Conservation (phyloP, 352 stramenopile species). For the Globisporangium iwayamae region DNA sequence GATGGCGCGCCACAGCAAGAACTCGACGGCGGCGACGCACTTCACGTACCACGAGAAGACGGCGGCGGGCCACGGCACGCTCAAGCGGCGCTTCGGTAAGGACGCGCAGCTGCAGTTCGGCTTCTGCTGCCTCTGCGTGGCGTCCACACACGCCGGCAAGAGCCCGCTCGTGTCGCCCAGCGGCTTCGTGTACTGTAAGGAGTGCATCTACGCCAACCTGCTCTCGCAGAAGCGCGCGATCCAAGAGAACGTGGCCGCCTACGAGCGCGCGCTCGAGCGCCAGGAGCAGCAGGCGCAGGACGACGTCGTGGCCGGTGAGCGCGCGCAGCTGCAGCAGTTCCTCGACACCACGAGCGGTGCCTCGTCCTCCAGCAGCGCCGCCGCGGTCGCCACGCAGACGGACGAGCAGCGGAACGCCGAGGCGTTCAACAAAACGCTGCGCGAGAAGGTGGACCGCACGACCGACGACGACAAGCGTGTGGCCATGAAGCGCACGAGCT, state of each 20-base stretch:
- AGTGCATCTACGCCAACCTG: slow-evolving; percentile 87
- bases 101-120: slow-evolving; percentile 79
- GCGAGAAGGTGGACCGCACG: slow-evolving; percentile 70
- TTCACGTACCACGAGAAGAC: slow-evolving; percentile 85
- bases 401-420: slow-evolving; percentile 1
- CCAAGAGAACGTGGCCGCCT: slow-evolving; percentile 58
- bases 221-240: slow-evolving; percentile 80
- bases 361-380: slow-evolving; percentile 3
- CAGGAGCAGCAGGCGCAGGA: slow-evolving; percentile 51
- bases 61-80: slow-evolving; percentile 73
- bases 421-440: slow-evolving; percentile 39
- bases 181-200: slow-evolving; percentile 83
- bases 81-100: slow-evolving; percentile 80
- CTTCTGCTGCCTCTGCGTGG: slow-evolving; percentile 73
- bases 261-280: slow-evolving; percentile 59
- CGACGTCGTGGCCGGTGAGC: slow-evolving; percentile 42
- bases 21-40: slow-evolving; percentile 80
- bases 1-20: slow-evolving; percentile 86
- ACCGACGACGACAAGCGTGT: slow-evolving; percentile 68
- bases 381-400: slow-evolving; percentile 3
- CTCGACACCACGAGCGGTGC: slow-evolving; percentile 35
- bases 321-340: slow-evolving; percentile 44
- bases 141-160: slow-evolving; percentile 46
- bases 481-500: slow-evolving; percentile 81
- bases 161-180: slow-evolving; percentile 63